Percentiles rank a stretch among this genome's conserved stretches.
These are phyloP conservation scores for Citrus australasica DNA, from an alignment of 345 rosid genomes.

Conservation along the genomic window DNA sequence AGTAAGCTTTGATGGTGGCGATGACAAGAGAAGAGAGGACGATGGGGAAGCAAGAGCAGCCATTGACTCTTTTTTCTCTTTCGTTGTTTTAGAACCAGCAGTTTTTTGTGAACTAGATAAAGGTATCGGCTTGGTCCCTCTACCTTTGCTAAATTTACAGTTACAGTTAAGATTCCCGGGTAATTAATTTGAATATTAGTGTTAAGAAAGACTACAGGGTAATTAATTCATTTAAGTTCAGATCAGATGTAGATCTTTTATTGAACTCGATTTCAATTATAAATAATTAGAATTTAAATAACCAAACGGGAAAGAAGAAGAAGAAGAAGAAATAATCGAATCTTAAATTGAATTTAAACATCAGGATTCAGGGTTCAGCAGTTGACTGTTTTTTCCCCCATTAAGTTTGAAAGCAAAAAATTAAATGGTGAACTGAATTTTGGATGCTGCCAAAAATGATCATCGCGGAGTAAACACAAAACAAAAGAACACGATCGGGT, in stretches of 20 bases:
- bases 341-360: not conserved
- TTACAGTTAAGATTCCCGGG: not conserved
- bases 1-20: conserved; percentile 27
- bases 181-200: not conserved
- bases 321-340: not conserved
- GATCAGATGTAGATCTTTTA: not conserved
- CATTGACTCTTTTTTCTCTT: conserved; percentile 28
- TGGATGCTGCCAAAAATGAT: not conserved
- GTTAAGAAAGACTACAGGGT: not conserved
- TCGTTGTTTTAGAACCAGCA: conserved; percentile 30
- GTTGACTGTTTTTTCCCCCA: not conserved
- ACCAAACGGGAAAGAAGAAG: not conserved
- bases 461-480: not conserved
- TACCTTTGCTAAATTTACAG: not conserved
- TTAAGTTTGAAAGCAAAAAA: not conserved
- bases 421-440: not conserved
- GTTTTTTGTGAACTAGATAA: conserved; percentile 19
- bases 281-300: not conserved
- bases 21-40: conserved; percentile 27
- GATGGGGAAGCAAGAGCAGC: conserved; percentile 46
- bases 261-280: no score
- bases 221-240: not conserved
- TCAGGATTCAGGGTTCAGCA: not conserved
- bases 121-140: conserved; percentile 9
- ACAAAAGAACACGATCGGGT: not conserved